Conservation (phyloP, 768 basidiomycete genomes). For the Cystofilobasidium bisporidii region DNA sequence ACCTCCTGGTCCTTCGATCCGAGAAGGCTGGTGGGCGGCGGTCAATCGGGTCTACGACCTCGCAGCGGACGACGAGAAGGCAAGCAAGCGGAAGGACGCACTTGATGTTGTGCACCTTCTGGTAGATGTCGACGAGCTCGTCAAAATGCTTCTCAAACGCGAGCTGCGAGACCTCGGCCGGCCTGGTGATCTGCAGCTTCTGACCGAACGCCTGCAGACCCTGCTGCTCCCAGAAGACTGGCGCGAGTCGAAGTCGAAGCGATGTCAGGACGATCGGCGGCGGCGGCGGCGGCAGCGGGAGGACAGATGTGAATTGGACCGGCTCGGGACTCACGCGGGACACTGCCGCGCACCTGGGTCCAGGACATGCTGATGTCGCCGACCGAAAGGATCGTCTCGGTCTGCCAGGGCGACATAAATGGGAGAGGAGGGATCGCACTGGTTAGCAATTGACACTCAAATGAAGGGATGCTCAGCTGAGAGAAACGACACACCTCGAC, state of each 20-base stretch:
- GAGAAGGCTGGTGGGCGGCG: conserved; percentile 46
- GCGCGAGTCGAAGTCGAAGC: not conserved
- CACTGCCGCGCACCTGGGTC: conserved; percentile 86
- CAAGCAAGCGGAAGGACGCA: not conserved
- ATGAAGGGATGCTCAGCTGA: too few relatives aligned
- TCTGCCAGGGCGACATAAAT: conserved; percentile 49
- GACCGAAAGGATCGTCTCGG: conserved; percentile 80
- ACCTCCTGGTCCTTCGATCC: conserved; percentile 88
- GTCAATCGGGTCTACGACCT: not conserved
- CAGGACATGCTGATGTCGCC: conserved; percentile 83
- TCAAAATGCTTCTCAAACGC: conserved; percentile 92
- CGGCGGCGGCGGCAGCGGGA: not conserved
- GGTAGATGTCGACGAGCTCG: conserved; percentile 77
- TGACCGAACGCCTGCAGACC: conserved; percentile 90
- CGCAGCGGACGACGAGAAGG: too few relatives aligned
- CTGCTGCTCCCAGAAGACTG: conserved; percentile 99
- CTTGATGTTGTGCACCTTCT: conserved; percentile 75
- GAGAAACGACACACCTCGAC: conserved; percentile 73
- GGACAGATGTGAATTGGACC: not conserved
- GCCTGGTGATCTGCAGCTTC: conserved; percentile 74
- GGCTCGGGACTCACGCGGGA: conserved; percentile 61
- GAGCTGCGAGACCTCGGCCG: conserved; percentile 80
- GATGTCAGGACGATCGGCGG: too few relatives aligned
- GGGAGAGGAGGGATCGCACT: too few relatives aligned
- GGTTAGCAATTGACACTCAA: too few relatives aligned